Evolutionary conservation across 1,284 basidiomycete species (phyloP).

Genomic region (Cutaneotrichosporon daszewskae): DNA sequence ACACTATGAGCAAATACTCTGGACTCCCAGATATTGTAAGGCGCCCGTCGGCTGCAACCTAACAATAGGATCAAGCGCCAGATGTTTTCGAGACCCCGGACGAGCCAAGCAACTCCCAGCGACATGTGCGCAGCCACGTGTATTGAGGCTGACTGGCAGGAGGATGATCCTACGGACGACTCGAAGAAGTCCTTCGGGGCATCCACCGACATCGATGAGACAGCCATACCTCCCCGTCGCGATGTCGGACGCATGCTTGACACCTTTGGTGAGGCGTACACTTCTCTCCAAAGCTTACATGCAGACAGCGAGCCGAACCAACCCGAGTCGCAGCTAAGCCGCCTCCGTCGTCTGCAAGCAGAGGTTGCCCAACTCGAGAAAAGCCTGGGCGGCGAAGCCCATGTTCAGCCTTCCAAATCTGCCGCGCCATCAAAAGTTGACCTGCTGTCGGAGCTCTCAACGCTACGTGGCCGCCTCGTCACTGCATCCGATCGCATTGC

Average conservation of each 20-base stretch:
- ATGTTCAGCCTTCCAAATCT: too few relatives aligned
- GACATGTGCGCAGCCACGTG: too few relatives aligned
- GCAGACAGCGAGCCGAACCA: not conserved
- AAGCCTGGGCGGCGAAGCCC: conserved; percentile 33
- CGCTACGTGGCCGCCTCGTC: conserved; percentile 27
- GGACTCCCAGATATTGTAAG: conserved; percentile 83
- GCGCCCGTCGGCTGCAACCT: conserved; percentile 11
- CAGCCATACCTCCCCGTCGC: too few relatives aligned
- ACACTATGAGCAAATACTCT: conserved; percentile 64
- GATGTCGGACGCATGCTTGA: too few relatives aligned
- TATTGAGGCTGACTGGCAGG: not conserved
- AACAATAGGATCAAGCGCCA: conserved; percentile 71
- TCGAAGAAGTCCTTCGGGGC: not conserved
- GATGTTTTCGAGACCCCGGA: conserved; percentile 92
- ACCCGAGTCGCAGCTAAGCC: conserved; percentile 22
- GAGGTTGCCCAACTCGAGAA: conserved; percentile 50
- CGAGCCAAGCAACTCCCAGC: conserved; percentile 38
- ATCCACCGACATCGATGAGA: too few relatives aligned
- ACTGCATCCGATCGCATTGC: too few relatives aligned
- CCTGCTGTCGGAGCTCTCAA: conserved; percentile 30
- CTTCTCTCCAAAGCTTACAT: not conserved
- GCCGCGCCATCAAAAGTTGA: too few relatives aligned
- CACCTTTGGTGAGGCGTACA: too few relatives aligned
- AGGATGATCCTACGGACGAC: conserved; percentile 16
- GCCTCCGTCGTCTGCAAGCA: conserved; percentile 47